Conservation (phyloP, 768 basidiomycete genomes). For the Leccinum subtestaceum region DNA sequence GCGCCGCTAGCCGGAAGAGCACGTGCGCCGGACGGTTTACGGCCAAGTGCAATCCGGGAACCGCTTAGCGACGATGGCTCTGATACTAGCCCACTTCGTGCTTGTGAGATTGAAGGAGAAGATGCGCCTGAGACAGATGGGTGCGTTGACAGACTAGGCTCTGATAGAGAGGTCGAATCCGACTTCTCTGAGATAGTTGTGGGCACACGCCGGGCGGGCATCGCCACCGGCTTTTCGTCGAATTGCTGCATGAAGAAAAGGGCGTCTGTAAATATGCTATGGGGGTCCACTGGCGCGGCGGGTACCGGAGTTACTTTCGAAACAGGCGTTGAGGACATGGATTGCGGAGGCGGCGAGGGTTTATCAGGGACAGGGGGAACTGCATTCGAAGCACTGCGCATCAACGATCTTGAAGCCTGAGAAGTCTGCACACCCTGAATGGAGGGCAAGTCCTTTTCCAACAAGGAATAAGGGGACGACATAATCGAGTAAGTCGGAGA, state of each 20-base stretch:
- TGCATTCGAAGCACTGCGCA: slow-evolving; percentile 9
- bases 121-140: slow-evolving; percentile 22
- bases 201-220: slow-evolving; percentile 38
- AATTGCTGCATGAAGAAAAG: slow-evolving; percentile 69
- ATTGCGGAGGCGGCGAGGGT: slow-evolving; percentile 14
- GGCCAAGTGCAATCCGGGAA: slow-evolving; percentile 42
- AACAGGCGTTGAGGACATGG: slow-evolving; percentile 24
- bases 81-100: slow-evolving; percentile 26
- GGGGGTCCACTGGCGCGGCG: slow-evolving; percentile 19
- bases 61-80: slow-evolving; percentile 39
- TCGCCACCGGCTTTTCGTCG: slow-evolving; percentile 30
- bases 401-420: slow-evolving; percentile 14
- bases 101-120: slow-evolving; percentile 18
- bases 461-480: slow-evolving; percentile 36
- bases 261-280: slow-evolving; percentile 51
- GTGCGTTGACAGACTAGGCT: slow-evolving; percentile 22
- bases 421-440: slow-evolving; percentile 30
- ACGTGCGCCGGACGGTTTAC: slow-evolving; percentile 85
- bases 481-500: slow-evolving; percentile 32
- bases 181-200: slow-evolving; percentile 47
- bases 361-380: slow-evolving; percentile 32
- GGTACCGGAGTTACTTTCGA: slow-evolving; percentile 26
- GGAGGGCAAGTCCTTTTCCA: slow-evolving; percentile 34
- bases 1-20: slow-evolving; percentile 40
- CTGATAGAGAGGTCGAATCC: slow-evolving; percentile 31